Conservation (phyloP, 768 basidiomycete species). For the Pleurotus eryngii region DNA sequence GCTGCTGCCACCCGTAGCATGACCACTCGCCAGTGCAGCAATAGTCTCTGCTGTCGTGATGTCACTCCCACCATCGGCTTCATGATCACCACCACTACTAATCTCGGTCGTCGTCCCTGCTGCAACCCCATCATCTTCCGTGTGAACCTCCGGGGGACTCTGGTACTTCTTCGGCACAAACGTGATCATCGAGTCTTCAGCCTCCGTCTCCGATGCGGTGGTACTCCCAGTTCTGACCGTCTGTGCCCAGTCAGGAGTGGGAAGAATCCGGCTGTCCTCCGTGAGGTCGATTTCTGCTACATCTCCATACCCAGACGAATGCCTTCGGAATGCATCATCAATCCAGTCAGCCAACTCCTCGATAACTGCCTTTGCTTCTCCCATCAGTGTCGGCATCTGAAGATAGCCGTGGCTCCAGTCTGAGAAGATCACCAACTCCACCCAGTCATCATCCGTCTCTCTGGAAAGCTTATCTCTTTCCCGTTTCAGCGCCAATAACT, state of each 20-base stretch:
- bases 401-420: constrained; percentile 98
- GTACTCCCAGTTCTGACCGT: constrained; percentile 17
- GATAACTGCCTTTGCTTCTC: constrained; percentile 73
- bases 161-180: constrained; percentile 60
- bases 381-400: constrained; percentile 89
- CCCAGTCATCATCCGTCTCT: constrained; percentile 92
- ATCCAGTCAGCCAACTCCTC: constrained; percentile 92
- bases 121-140: constrained; percentile 17
- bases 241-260: neutral
- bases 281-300: neutral
- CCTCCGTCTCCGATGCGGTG: constrained; percentile 55
- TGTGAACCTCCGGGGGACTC: constrained; percentile 14
- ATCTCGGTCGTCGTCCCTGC: neutral
- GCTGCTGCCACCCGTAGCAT: constrained; percentile 6
- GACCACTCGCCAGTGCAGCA: neutral
- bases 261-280: neutral
- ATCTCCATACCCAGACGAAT: constrained; percentile 13
- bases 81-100: neutral
- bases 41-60: constrained; percentile 12
- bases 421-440: constrained; percentile 87
- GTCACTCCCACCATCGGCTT: constrained; percentile 6
- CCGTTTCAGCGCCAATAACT: constrained; percentile 41
- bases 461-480: constrained; percentile 58
- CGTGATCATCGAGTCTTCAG: constrained; percentile 67
- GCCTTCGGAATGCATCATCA: constrained; percentile 62